Base-by-base conservation (phyloP, 1,284 basidiomycete species). In the Earliella scabrosa region DNA sequence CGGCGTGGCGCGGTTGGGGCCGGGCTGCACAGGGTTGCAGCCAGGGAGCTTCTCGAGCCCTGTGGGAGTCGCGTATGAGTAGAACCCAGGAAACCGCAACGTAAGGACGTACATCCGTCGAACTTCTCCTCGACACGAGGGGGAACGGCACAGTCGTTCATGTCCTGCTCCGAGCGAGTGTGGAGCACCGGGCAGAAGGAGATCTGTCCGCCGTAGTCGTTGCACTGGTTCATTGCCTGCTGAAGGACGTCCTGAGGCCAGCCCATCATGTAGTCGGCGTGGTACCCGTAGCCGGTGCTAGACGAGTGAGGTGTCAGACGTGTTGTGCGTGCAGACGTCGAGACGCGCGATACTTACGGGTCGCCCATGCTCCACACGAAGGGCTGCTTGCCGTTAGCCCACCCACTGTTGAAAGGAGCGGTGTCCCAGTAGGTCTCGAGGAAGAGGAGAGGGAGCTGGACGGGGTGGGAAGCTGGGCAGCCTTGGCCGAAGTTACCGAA, bases 201-300 rank as follows among this genome's bases (percentile, higher is more conserved):
- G 36, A 54, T 35, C 34, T 54, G 52, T 1, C 52, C 45, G 34
- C 46, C 31, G 40, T 43, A 35, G 46, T 54, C 52, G 16, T 54
- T 64, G 54, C 65, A 66, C 3, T 38, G 36, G 1, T 34, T 31
- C 27, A 82, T 73, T 18, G 77, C 80, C 13, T 70, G 73, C 58
- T 78, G 73, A 18, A 82, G 75, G 26, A 79, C 75, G 51, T 71
- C 75, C 5, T 60, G 47, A 44, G 80, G 73, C 81, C 81, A 82
- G 21, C 81, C 81, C 60, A 81, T 79, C 58, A 78, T 66, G 67
- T 79, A 82, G 59, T 82, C 81, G 35, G 75, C 81, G 66, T 82
- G 81, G 56, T 78, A 78, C 35, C 79, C 77, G 60, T 78, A 82
- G 8, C 82, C 81, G 31, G 80, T 82, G n/a, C 50, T 51, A 27